phyloP scores from a whole-genome alignment of 495 filamentous ascomycete genomes.

The Daldinia decipiens region DNA sequence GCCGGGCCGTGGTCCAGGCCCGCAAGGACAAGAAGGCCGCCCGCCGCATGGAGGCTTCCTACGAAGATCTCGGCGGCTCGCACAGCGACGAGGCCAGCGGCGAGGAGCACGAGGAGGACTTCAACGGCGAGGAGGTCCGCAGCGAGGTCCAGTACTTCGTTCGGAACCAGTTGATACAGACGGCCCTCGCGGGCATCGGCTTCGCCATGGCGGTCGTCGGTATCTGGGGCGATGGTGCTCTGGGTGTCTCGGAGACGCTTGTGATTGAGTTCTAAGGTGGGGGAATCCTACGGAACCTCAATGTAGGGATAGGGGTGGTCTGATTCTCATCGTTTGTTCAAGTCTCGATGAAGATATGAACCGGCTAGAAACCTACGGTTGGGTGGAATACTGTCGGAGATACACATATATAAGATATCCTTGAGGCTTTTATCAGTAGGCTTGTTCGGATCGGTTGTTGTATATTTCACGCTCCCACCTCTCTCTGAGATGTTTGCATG shows the following conservation, averaged over 20 bases:
- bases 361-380: background rate
- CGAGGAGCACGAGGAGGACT: conserved; percentile 61
- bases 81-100: conserved; percentile 60
- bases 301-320: conserved; percentile 8
- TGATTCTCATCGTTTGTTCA: conserved; percentile 36
- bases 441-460: conserved; percentile 15
- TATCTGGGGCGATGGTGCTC: conserved; percentile 86
- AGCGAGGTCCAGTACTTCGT: conserved; percentile 73
- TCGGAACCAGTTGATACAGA: conserved; percentile 67
- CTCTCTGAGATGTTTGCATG: conserved; percentile 12
- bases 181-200: conserved; percentile 69
- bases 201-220: conserved; percentile 83
- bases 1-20: conserved; percentile 40
- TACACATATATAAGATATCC: conserved; percentile 19
- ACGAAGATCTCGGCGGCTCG: conserved; percentile 69
- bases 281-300: too few species aligned
- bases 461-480: conserved; percentile 36
- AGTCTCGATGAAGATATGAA: conserved; percentile 13
- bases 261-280: conserved; percentile 29
- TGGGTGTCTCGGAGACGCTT: conserved; percentile 16
- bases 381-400: conserved; percentile 10
- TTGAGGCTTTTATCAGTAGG: conserved; percentile 17
- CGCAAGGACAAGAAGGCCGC: conserved; percentile 44
- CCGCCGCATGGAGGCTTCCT: conserved; percentile 64
- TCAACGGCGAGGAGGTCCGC: conserved; percentile 86